Percentiles rank a stretch among this genome's conserved stretches.
These are phyloP conservation scores for Spathaspora hagerdaliae DNA, from an alignment of 805 yeast genomes.

Conservation along the genomic window DNA sequence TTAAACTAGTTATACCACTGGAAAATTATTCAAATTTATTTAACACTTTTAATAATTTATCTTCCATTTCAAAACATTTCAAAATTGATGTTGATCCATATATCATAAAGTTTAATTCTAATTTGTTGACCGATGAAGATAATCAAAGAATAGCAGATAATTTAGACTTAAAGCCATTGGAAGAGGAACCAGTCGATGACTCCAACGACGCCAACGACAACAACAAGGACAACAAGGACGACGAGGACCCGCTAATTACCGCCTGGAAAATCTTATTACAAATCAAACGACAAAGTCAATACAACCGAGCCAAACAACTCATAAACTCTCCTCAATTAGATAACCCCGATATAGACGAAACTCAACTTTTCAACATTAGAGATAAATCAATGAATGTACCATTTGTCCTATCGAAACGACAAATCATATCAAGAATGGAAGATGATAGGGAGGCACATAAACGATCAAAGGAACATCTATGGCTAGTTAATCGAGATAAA, in stretches of 20 bases:
- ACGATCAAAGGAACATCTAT: constrained; percentile 71
- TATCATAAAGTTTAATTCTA: constrained; percentile 15
- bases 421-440: constrained; percentile 77
- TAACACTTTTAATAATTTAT: constrained; percentile 33
- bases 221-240: constrained; percentile 12
- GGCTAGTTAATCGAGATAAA: constrained; percentile 59
- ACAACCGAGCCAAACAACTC: constrained; percentile 43
- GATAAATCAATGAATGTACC: constrained; percentile 11
- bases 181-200: no score
- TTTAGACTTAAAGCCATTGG: constrained; percentile 26
- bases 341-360: constrained; percentile 23
- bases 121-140: constrained; percentile 35
- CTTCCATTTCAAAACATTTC: constrained; percentile 32
- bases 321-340: constrained; percentile 20
- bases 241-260: constrained; percentile 23
- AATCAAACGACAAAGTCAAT: constrained; percentile 49
- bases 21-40: constrained; percentile 30
- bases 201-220: no score
- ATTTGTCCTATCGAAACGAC: constrained; percentile 36
- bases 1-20: constrained; percentile 30
- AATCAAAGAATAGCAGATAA: constrained; percentile 23
- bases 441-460: constrained; percentile 91
- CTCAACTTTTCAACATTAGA: constrained; percentile 22
- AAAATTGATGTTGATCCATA: constrained; percentile 28
- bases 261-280: constrained; percentile 47